Conservation (phyloP, 1,284 basidiomycete species). For the Serendipita sp. region DNA sequence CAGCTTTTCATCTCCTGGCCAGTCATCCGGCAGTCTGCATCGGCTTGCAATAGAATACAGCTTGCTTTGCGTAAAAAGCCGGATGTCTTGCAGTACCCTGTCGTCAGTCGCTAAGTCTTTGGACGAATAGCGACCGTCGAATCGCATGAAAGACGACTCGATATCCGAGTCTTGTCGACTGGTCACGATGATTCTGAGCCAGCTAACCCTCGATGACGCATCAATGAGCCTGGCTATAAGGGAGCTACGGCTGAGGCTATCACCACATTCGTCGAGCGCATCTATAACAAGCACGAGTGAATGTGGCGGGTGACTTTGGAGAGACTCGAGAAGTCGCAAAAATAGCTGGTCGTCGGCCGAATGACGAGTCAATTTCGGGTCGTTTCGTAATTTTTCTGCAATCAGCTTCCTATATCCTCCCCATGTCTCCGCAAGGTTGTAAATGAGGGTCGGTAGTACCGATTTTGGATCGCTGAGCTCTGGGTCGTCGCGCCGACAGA, state of each 20-base stretch:
- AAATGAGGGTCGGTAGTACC: conserved; percentile 7
- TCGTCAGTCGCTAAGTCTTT: background rate
- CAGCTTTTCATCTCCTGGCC: background rate
- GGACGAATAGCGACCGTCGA: background rate
- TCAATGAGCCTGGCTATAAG: background rate
- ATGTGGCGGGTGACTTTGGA: background rate
- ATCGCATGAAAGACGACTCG: background rate
- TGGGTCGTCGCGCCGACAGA: conserved; percentile 18
- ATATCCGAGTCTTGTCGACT: background rate
- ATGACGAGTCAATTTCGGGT: background rate
- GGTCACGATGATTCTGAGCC: background rate
- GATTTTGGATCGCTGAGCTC: background rate
- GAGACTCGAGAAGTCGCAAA: background rate
- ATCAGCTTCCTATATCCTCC: background rate
- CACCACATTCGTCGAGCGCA: background rate
- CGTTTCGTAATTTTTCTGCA: background rate
- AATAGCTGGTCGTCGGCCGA: background rate
- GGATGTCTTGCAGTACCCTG: background rate
- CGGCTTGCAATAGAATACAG: background rate
- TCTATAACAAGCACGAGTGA: background rate
- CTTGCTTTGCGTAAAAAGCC: background rate
- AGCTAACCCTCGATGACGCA: background rate
- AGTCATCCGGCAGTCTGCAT: background rate
- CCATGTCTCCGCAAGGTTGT: background rate
- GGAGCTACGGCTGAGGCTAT: background rate